Conservation (phyloP, 139 green algal genomes). For the Chlorella sp. region DNA sequence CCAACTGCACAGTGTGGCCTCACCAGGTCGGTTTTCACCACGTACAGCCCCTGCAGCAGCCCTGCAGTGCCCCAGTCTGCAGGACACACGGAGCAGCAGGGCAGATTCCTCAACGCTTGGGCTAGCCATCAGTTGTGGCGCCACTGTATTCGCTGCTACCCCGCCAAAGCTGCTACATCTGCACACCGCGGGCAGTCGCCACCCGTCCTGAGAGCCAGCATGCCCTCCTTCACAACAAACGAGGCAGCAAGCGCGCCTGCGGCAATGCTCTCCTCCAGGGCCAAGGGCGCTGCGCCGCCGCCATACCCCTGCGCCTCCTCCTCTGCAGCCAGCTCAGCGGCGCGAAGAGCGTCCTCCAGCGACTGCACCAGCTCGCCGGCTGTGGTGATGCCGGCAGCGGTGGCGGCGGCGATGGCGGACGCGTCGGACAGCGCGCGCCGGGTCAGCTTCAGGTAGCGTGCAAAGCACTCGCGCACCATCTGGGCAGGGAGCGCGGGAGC, state of each 20-base stretch:
- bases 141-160: too few relatives aligned
- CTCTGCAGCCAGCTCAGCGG: neutral
- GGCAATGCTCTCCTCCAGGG: neutral
- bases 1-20: too few relatives aligned
- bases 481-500: neutral
- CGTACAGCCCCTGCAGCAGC: conserved; percentile 63
- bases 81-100: neutral
- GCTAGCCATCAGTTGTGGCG: too few relatives aligned
- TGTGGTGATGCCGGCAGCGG: conserved; percentile 38
- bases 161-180: too few relatives aligned
- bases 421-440: conserved; percentile 50
- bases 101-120: neutral
- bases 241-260: neutral
- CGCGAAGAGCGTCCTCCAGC: neutral
- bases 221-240: too few relatives aligned
- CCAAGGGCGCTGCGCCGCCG: neutral
- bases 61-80: conserved; percentile 69
- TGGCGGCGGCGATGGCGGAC: conserved; percentile 43
- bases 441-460: conserved; percentile 37
- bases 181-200: too few relatives aligned
- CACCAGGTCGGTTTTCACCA: conserved; percentile 62
- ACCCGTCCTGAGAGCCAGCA: too few relatives aligned
- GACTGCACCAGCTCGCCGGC: conserved; percentile 6
- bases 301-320: neutral
- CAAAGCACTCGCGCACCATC: conserved; percentile 36